Evolutionary conservation across 805 yeast species (phyloP).

Genomic region (Metschnikowia lochheadii): DNA sequence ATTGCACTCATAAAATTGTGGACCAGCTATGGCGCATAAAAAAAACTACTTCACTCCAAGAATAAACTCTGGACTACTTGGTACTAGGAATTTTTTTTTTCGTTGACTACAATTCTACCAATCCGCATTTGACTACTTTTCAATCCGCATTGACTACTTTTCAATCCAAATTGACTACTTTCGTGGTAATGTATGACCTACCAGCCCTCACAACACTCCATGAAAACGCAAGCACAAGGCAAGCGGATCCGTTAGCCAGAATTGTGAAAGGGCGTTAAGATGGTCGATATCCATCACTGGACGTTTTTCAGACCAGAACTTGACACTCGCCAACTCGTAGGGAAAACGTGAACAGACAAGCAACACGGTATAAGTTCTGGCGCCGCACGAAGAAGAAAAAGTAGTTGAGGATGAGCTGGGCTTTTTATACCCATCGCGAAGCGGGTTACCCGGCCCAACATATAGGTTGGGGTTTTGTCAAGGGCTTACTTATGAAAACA

Average conservation of each 20-base stretch:
- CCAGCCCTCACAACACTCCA: conserved; percentile 43
- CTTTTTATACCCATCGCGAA: conserved; percentile 10
- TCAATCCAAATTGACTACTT: neutral
- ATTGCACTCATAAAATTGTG: conserved; percentile 54
- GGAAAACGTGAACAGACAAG: conserved; percentile 45
- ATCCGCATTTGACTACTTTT: too few species aligned
- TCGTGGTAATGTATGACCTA: conserved; percentile 35
- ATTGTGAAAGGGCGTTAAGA: conserved; percentile 43
- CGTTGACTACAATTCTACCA: too few species aligned
- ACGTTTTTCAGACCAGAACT: conserved; percentile 46
- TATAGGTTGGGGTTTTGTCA: neutral
- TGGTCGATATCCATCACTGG: conserved; percentile 38
- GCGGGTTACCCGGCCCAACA: conserved; percentile 15
- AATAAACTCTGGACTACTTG: too few species aligned
- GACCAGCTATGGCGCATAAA: conserved; percentile 5
- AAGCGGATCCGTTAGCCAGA: conserved; percentile 20
- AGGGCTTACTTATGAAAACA: neutral
- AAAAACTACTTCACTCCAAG: too few species aligned
- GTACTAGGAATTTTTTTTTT: too few species aligned
- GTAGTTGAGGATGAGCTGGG: neutral
- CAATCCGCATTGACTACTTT: too few species aligned
- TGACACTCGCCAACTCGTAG: conserved; percentile 50
- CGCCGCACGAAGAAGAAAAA: conserved; percentile 43
- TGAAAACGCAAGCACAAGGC: conserved; percentile 17
- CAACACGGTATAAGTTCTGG: conserved; percentile 51